A percentile compares a stretch with the other conserved stretches of the same genome.
Evolutionary conservation across 352 stramenopile genomes (phyloP).

Genomic region (Phytopythium sindhum): DNA sequence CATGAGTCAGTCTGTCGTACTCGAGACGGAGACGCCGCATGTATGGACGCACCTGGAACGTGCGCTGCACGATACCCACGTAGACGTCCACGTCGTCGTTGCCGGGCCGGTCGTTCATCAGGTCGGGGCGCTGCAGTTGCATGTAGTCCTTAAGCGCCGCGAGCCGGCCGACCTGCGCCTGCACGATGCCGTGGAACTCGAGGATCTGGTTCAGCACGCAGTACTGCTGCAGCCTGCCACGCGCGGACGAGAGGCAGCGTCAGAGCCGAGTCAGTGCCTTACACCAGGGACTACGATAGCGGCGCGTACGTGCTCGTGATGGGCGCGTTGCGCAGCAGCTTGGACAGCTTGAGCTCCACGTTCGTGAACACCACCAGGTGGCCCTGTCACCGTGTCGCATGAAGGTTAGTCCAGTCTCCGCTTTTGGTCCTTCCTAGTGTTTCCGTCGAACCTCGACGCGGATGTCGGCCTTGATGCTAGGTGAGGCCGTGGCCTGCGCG

Average conservation of each 20-base stretch:
- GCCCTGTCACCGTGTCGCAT: slow-evolving; percentile 23
- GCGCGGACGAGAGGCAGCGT: neutral
- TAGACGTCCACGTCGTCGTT: slow-evolving; percentile 56
- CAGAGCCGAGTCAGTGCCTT: too few relatives aligned
- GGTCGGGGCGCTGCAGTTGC: slow-evolving; percentile 31
- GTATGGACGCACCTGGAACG: slow-evolving; percentile 24
- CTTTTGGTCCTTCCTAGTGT: too few relatives aligned
- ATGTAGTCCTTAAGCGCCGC: slow-evolving; percentile 51
- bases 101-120: slow-evolving; percentile 30
- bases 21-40: neutral
- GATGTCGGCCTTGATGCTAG: slow-evolving; percentile 63
- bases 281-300: neutral
- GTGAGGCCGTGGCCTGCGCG: slow-evolving; percentile 34
- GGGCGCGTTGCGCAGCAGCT: slow-evolving; percentile 43
- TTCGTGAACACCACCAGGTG: slow-evolving; percentile 74
- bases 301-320: slow-evolving; percentile 49
- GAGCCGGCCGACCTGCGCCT: slow-evolving; percentile 50
- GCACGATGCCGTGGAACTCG: slow-evolving; percentile 71
- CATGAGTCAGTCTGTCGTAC: neutral
- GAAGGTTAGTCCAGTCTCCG: too few relatives aligned
- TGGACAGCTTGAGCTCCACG: slow-evolving; percentile 66
- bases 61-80: slow-evolving; percentile 46
- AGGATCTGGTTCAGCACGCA: slow-evolving; percentile 84
- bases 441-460: slow-evolving; percentile 59
- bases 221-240: slow-evolving; percentile 66